Conservation (phyloP, 371 early-diverging fungal genomes). For the Mortierella sp. region DNA sequence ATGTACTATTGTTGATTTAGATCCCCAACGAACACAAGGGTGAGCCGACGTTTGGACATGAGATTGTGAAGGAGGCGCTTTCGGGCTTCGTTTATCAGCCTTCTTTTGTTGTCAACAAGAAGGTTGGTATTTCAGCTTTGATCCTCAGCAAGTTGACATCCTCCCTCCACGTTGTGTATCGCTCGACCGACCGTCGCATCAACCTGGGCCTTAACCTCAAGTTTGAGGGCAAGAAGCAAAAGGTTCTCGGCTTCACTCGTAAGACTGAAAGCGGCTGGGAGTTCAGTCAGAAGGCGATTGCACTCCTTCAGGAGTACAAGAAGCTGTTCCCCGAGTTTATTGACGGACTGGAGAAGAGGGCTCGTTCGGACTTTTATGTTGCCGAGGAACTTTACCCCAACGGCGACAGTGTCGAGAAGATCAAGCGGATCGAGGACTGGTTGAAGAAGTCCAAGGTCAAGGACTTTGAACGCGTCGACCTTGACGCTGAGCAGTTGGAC, state of each 20-base stretch:
- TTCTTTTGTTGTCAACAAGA: conserved; percentile 75
- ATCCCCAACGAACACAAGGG: conserved; percentile 40
- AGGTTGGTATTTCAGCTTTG: conserved; percentile 71
- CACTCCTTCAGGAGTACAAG: conserved; percentile 80
- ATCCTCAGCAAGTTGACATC: conserved; percentile 89
- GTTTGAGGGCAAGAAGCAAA: conserved; percentile 88
- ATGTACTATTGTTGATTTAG: conserved; percentile 14
- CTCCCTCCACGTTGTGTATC: conserved; percentile 77
- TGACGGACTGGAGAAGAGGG: conserved; percentile 64
- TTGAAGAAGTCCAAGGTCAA: conserved; percentile 73
- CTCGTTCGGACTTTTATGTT: conserved; percentile 62
- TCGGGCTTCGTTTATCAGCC: conserved; percentile 69
- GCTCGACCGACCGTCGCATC: conserved; percentile 66
- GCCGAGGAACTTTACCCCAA: conserved; percentile 72
- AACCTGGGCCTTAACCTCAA: conserved; percentile 93
- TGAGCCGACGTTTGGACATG: conserved; percentile 73
- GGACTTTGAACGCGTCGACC: conserved; percentile 76
- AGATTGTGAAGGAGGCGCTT: conserved; percentile 63
- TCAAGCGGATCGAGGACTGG: conserved; percentile 77
- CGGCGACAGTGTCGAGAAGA: conserved; percentile 60
- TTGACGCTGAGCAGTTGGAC: conserved; percentile 78
- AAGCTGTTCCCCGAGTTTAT: conserved; percentile 83
- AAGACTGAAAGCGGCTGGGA: conserved; percentile 89
- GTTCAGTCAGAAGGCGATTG: conserved; percentile 83
- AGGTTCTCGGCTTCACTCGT: conserved; percentile 89